Conservation (phyloP, 2,329 filamentous ascomycete species). For the Tympanopsis confertula region DNA sequence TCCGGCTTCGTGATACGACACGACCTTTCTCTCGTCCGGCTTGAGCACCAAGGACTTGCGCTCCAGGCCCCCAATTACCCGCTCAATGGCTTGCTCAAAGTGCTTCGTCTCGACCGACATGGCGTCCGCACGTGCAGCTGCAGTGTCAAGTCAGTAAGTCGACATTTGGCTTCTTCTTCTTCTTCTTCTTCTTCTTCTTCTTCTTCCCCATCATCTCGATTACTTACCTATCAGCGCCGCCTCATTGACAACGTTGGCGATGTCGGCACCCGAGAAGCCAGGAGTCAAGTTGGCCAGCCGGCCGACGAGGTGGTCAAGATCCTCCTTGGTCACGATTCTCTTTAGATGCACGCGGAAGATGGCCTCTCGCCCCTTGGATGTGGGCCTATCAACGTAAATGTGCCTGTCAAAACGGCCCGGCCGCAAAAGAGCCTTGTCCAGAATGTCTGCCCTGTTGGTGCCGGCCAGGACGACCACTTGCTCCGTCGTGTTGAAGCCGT, state of each 20-base stretch:
- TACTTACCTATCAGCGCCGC: conserved; percentile 81
- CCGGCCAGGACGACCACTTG: conserved; percentile 94
- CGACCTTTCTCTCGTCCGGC: conserved; percentile 86
- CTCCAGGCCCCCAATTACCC: conserved; percentile 89
- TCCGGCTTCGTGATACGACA: conserved; percentile 95
- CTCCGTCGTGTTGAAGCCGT: conserved; percentile 93
- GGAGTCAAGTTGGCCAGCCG: conserved; percentile 85
- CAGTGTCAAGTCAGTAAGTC: conserved; percentile 23
- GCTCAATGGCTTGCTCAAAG: conserved; percentile 95
- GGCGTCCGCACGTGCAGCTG: conserved; percentile 74
- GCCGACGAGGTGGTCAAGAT: conserved; percentile 77
- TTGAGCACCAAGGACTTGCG: conserved; percentile 92
- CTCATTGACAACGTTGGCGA: conserved; percentile 97
- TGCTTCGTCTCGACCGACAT: conserved; percentile 75
- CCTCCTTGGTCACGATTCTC: conserved; percentile 88
- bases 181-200: too few relatives aligned
- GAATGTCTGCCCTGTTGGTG: conserved; percentile 87
- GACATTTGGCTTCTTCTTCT: too few relatives aligned
- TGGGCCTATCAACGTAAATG: conserved; percentile 87
- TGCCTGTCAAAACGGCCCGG: conserved; percentile 95
- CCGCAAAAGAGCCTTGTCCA: conserved; percentile 92
- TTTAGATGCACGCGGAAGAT: conserved; percentile 91
- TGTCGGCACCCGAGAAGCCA: conserved; percentile 93
- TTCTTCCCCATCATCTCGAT: too few relatives aligned
- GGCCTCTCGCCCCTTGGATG: conserved; percentile 90